A percentile compares a stretch with the other conserved stretches of the same genome.
Conservation (phyloP, 345 rosid species). For the Lepidium didymum region DNA sequence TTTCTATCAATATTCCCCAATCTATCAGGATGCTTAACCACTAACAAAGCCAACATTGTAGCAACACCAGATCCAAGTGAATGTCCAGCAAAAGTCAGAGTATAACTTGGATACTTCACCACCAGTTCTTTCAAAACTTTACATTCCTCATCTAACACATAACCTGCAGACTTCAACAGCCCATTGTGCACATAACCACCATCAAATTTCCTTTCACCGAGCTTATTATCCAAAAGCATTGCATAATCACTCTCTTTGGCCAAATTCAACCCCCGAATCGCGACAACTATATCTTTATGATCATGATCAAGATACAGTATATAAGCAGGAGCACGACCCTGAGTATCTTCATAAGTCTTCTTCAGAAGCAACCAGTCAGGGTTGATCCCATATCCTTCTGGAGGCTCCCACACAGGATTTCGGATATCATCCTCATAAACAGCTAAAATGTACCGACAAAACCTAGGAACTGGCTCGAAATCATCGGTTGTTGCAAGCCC, state of each 20-base stretch:
- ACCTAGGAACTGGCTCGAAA: conserved; percentile 79
- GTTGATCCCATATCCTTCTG: conserved; percentile 79
- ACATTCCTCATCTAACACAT: conserved; percentile 75
- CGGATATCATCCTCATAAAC: conserved; percentile 88
- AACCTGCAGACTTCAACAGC: conserved; percentile 77
- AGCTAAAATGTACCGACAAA: conserved; percentile 85
- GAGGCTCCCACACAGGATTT: conserved; percentile 84
- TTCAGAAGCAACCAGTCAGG: conserved; percentile 57
- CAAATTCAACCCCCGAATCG: conserved; percentile 77
- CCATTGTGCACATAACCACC: conserved; percentile 98
- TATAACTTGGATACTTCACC: conserved; percentile 62
- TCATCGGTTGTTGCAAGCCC: conserved; percentile 75
- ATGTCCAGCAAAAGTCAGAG: conserved; percentile 85
- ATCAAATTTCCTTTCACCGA: conserved; percentile 72
- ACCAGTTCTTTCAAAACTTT: conserved; percentile 58
- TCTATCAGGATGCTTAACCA: conserved; percentile 49
- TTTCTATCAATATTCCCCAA: conserved; percentile 65
- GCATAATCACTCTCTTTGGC: conserved; percentile 90
- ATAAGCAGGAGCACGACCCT: conserved; percentile 79
- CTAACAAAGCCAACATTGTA: conserved; percentile 70
- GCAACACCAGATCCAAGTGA: conserved; percentile 96
- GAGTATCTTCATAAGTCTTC: conserved; percentile 66
- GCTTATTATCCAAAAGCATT: conserved; percentile 72
- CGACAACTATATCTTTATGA: conserved; percentile 66
- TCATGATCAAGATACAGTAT: conserved; percentile 72